Evolutionary conservation across 2,329 filamentous ascomycete species (phyloP).

Genomic region (Colletotrichum cordylinicola): DNA sequence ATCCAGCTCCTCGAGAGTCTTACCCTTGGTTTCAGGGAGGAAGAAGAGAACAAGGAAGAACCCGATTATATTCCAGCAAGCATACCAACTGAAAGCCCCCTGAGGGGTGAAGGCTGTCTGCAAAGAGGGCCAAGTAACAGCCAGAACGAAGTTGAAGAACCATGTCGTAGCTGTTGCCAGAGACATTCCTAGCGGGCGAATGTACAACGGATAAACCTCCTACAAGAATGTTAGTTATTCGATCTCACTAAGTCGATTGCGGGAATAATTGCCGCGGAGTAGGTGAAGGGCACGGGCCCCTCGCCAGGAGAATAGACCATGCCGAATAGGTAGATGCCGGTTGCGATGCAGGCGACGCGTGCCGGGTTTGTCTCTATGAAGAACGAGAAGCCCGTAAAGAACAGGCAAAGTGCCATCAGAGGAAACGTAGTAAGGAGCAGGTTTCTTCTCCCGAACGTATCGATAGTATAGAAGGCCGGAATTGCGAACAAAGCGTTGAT

Average conservation of each 20-base stretch:
- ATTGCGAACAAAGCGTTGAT: constrained; percentile 71
- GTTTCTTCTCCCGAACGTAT: constrained; percentile 70
- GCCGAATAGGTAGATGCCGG: constrained; percentile 56
- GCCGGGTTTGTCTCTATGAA: constrained; percentile 42
- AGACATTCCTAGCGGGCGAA: constrained; percentile 67
- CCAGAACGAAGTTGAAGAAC: constrained; percentile 48
- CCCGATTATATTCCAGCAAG: constrained; percentile 52
- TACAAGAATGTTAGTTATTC: too few relatives aligned
- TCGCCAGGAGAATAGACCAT: constrained; percentile 65
- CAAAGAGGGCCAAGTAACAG: constrained; percentile 53
- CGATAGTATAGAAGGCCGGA: constrained; percentile 70
- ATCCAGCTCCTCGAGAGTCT: constrained; percentile 50
- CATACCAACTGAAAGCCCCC: constrained; percentile 57
- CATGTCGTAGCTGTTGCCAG: constrained; percentile 59
- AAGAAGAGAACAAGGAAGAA: constrained; percentile 48
- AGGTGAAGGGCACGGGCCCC: constrained; percentile 66
- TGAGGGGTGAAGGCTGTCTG: constrained; percentile 48
- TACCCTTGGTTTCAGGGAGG: constrained; percentile 50
- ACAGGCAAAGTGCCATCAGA: constrained; percentile 60
- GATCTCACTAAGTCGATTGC: too few relatives aligned
- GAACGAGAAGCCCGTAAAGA: constrained; percentile 54
- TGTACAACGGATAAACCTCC: constrained; percentile 67
- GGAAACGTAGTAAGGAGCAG: constrained; percentile 70
- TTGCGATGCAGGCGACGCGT: constrained; percentile 50
- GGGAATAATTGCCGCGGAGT: constrained; percentile 50